phyloP scores from a whole-genome alignment of 257 asterid genomes.

The Gentiana macrophylla region DNA sequence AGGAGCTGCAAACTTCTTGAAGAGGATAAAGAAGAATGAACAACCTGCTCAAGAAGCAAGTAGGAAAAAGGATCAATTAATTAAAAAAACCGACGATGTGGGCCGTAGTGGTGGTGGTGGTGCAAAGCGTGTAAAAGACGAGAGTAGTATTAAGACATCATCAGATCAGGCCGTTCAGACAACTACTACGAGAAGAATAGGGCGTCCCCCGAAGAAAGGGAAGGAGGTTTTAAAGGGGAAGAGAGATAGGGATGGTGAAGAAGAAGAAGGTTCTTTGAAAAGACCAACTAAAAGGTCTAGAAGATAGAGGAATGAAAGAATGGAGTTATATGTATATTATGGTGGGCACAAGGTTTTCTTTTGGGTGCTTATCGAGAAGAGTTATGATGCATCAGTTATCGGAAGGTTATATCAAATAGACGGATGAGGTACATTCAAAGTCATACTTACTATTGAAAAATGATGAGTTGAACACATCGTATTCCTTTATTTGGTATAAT shows the following conservation, averaged over 20 bases:
- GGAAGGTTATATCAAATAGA: too few relatives aligned
- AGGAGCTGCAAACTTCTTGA: constrained; percentile 26
- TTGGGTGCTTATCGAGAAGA: too few relatives aligned
- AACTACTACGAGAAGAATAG: constrained; percentile 16
- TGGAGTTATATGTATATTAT: too few relatives aligned
- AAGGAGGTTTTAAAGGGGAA: constrained; percentile 14
- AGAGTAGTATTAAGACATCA: constrained; percentile 8
- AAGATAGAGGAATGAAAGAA: constrained; percentile 8
- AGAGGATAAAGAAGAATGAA: constrained; percentile 11
- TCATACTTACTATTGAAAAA: too few relatives aligned
- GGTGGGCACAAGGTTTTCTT: too few relatives aligned
- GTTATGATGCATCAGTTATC: too few relatives aligned
- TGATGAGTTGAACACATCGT: too few relatives aligned
- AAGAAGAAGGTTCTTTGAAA: constrained; percentile 21
- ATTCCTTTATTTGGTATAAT: too few relatives aligned
- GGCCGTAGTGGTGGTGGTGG: constrained; percentile 1
- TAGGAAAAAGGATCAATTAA: constrained; percentile 13
- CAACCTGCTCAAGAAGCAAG: too few relatives aligned
- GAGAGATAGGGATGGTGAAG: constrained; percentile 20
- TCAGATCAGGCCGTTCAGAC: too few relatives aligned
- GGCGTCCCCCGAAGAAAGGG: constrained; percentile 28
- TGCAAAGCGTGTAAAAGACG: constrained; percentile 15
- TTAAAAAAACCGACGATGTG: constrained; percentile 18
- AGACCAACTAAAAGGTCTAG: constrained; percentile 27
- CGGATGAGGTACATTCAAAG: too few relatives aligned